Evolutionary conservation across 1,139 yeast genomes (phyloP), one percentile per base, ranked within the genome.

Genomic region (Saccharomyces uvarum): DNA sequence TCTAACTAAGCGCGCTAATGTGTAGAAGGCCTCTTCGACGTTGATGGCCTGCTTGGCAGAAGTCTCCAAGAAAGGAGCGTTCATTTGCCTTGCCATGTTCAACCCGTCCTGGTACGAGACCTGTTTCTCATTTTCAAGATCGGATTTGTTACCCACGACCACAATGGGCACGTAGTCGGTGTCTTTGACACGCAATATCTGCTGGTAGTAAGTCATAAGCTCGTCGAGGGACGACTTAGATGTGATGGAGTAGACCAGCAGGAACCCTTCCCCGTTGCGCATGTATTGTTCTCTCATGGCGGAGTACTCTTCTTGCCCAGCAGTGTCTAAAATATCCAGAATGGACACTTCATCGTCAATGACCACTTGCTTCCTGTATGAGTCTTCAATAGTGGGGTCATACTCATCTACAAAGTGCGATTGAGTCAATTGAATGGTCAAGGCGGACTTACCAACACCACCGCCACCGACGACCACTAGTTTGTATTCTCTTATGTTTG

Each of bases 391-490:
- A 19, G 99, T 93, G 14, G 99, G 99, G 73, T 95, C 98, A 66
- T 93, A 93, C 64, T 93, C 97, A 70, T 89, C 96, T 46, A 91
- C 96, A 69, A 91, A 91, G 70, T 89, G 96, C 54, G 90, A 83
- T 70, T 90, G 97, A 58, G 90, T 88, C 64, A 86, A 77, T 71
- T 90, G 95, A 61, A 91, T 90, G 53, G 97, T 91, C 61, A 91
- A 76, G 8, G 98, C 98, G 9, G 96, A 88, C 72, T 93, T 93
- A 74, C 99, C 99, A 57, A 93, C 98, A 72, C 97, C 97, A 72
- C 98, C 98, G 51, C 97, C 98, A 55, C 98, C 98, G 53, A 93
- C 96, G 55, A 93, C 97, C 21, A 91, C 97, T 59, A 93, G 75
- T 69, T 91, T 89, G 72, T 85, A 89, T 71, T 86, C 95, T 70